These are phyloP conservation scores for Phaseolus coccineus DNA, from an alignment of 331 rosid species.

Conservation along the genomic window DNA sequence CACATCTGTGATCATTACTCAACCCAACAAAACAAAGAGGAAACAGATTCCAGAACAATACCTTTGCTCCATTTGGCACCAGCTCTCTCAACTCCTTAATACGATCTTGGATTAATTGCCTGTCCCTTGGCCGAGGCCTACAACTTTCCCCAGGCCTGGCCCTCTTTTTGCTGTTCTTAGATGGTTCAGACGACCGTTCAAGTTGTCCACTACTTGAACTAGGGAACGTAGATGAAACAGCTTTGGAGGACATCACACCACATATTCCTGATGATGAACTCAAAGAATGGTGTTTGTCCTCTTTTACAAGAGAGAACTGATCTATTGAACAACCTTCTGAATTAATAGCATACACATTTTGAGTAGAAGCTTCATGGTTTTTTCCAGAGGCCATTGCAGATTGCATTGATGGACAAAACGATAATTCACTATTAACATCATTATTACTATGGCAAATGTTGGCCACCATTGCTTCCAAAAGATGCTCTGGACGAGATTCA, in stretches of 20 bases:
- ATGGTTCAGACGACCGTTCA: constrained; percentile 77
- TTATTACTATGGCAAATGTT: constrained; percentile 67
- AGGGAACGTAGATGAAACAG: constrained; percentile 78
- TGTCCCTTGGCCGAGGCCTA: constrained; percentile 98
- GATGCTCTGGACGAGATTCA: constrained; percentile 75
- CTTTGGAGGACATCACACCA: constrained; percentile 72
- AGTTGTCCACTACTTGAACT: constrained; percentile 73
- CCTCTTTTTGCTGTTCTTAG: constrained; percentile 87
- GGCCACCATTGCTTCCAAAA: constrained; percentile 90
- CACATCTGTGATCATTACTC: constrained; percentile 38
- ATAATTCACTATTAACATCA: constrained; percentile 63
- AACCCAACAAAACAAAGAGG: background rate
- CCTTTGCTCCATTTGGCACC: constrained; percentile 95
- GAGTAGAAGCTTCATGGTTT: constrained; percentile 69
- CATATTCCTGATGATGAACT: constrained; percentile 80
- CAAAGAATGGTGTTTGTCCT: constrained; percentile 66
- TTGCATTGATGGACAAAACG: constrained; percentile 68
- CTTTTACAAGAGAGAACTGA: constrained; percentile 64
- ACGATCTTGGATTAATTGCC: constrained; percentile 98
- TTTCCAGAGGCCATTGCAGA: constrained; percentile 68
- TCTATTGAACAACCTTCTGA: constrained; percentile 70
- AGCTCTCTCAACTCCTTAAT: constrained; percentile 93
- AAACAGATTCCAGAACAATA: constrained; percentile 44
- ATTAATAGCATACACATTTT: constrained; percentile 50
- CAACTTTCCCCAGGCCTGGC: constrained; percentile 84